Evolutionary conservation across 2,329 filamentous ascomycete species (phyloP).

Genomic region (Xylariaceae sp.): DNA sequence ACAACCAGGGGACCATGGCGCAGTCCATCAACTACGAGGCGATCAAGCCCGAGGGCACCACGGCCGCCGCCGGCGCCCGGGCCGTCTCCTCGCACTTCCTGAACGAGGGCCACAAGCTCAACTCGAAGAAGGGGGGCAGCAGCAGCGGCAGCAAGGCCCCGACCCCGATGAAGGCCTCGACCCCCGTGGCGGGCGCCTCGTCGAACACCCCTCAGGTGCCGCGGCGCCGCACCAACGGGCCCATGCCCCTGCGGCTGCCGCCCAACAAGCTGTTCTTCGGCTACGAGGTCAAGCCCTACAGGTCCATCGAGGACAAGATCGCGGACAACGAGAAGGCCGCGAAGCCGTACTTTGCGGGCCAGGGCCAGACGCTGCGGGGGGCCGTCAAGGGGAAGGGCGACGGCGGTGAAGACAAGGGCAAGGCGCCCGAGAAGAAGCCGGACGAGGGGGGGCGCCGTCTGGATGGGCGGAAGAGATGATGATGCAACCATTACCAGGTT

Average conservation of each 20-base stretch:
- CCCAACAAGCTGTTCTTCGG: conserved; percentile 95
- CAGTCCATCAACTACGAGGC: conserved; percentile 94
- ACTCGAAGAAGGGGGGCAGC: conserved; percentile 76
- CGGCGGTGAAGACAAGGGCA: conserved; percentile 36
- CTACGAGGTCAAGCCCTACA: conserved; percentile 84
- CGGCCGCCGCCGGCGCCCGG: conserved; percentile 45
- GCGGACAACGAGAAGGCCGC: conserved; percentile 57
- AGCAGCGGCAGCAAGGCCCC: conserved; percentile 65
- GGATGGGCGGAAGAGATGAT: conserved; percentile 30
- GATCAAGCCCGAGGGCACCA: conserved; percentile 70
- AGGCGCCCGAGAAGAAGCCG: conserved; percentile 40
- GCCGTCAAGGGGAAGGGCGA: conserved; percentile 64
- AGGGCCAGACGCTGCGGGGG: conserved; percentile 71
- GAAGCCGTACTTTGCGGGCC: conserved; percentile 72
- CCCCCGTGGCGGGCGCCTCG: conserved; percentile 57
- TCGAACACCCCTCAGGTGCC: conserved; percentile 28
- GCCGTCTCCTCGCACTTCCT: conserved; percentile 64
- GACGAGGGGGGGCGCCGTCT: conserved; percentile 37
- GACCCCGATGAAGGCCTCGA: conserved; percentile 65
- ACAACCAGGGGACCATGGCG: conserved; percentile 88
- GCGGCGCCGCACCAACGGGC: conserved; percentile 60
- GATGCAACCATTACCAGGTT: too few species aligned
- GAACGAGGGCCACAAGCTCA: conserved; percentile 73
- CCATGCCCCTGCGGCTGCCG: conserved; percentile 75
- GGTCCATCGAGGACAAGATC: conserved; percentile 65